phyloP scores from a whole-genome alignment of 257 asterid genomes.

The Fraxinus americana region DNA sequence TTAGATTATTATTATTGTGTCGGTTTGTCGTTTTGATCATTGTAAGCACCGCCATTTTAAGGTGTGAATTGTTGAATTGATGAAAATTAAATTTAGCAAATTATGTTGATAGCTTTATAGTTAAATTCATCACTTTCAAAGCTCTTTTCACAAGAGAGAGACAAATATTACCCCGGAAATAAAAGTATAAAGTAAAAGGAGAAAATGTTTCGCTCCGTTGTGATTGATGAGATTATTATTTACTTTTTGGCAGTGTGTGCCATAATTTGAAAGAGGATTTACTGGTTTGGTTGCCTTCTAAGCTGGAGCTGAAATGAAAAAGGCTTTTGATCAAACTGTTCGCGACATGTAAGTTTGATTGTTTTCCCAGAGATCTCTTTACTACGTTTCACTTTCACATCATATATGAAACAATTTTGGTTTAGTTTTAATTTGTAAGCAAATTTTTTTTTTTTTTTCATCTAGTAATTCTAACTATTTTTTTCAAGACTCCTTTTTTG shows the following conservation, averaged over 20 bases:
- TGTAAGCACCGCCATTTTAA: background rate
- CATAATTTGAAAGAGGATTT: conserved; percentile 23
- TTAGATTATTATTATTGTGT: too few relatives aligned
- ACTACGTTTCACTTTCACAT: background rate
- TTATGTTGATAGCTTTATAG: background rate
- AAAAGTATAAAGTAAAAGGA: conserved; percentile 10
- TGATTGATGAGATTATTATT: conserved; percentile 6
- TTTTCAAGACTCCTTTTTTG: conserved; percentile 3
- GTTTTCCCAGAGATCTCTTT: background rate
- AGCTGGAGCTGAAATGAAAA: conserved; percentile 72
- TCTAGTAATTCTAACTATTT: conserved; percentile 2
- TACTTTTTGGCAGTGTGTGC: conserved; percentile 27
- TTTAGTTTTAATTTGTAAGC: background rate
- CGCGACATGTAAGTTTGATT: conserved; percentile 75
- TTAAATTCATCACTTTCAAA: conserved; percentile 6
- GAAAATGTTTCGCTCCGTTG: conserved; percentile 1
- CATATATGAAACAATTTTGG: background rate
- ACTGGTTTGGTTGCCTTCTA: conserved; percentile 37
- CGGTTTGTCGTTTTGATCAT: background rate
- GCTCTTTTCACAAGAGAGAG: conserved; percentile 12
- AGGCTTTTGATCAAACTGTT: conserved; percentile 90
- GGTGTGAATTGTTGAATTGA: conserved; percentile 21
- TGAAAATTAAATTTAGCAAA: conserved; percentile 3
- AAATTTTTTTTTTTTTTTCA: background rate
- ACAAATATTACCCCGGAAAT: background rate